Evolutionary conservation across 768 basidiomycete genomes (phyloP), one percentile per base, ranked within the genome.

Genomic region (Lactarius trivialis): DNA sequence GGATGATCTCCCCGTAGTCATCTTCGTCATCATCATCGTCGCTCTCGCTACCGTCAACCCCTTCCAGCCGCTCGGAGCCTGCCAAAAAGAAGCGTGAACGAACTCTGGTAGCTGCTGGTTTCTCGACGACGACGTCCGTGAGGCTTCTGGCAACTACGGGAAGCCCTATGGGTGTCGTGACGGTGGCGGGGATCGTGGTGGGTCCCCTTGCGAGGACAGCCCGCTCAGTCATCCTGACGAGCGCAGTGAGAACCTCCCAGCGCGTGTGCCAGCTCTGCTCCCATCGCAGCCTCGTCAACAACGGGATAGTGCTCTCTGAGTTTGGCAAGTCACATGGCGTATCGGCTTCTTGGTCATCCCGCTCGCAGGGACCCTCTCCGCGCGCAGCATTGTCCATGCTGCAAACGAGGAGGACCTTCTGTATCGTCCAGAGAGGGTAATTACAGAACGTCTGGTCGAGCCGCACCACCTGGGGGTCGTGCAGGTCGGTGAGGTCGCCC

Each of bases 401-500:
- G 64, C 79, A 79, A 71, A 84, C 77, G 76, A 82, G 88, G n/a
- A 88, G 66, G 43, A 78, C 79, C 75, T 88, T 88, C 49, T 77
- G 73, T 68, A 88, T 82, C 21, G 86, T 88, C 82, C 85, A 87
- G 52, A 83, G 70, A 4, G 83, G 81, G 67, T 84, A 75, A 36
- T 71, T 74, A 61, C 78, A 78, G 67, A 88, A 85, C 65, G 75
- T 82, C 12, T 81, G 81, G 70, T 89, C 87, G 55, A 85, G 76
- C 55, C 81, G 75, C 62, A 74, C 77, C 54, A 78, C 78, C 68
- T 81, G 82, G 2, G 82, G 80, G 67, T 88, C 85, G 30, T 81
- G 79, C 41, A 88, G 71, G 2, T 83, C 77, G 0, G 76, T 70
- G 28, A 89, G 72, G 65, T 88, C 86, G 6, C 87, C 87, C 12